A percentile compares a stretch with the other conserved stretches of the same genome.
Evolutionary conservation across 2,329 filamentous ascomycete species (phyloP).

Genomic region (Trichoderma arundinaceum): DNA sequence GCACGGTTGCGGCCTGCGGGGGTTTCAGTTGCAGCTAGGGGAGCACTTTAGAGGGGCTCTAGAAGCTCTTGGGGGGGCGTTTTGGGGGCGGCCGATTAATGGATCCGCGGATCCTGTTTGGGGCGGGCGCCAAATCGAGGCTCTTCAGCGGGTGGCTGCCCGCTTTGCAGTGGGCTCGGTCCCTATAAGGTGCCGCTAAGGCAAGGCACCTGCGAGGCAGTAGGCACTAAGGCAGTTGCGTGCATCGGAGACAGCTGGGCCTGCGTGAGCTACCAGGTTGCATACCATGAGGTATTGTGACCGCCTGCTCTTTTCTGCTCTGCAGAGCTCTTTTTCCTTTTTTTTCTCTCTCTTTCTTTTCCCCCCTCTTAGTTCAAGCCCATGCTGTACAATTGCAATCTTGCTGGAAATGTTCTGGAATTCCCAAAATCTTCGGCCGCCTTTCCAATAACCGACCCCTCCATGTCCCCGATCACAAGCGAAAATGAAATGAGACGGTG

Average conservation of each 20-base stretch:
- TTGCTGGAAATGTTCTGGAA: background rate
- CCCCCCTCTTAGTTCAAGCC: background rate
- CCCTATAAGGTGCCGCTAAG: no score
- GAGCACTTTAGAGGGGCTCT: background rate
- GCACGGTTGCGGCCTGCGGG: background rate
- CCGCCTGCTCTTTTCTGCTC: no score
- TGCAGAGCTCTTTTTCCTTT: no score
- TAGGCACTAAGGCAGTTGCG: no score
- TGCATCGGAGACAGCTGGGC: no score
- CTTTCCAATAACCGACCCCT: background rate
- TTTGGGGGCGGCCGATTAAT: background rate
- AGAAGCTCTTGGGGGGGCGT: conserved; percentile 5
- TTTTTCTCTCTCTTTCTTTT: background rate
- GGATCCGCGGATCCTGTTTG: conserved; percentile 4
- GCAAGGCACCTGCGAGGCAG: no score
- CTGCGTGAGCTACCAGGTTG: no score
- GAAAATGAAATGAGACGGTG: conserved; percentile 26
- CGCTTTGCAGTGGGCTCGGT: no score
- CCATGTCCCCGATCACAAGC: conserved; percentile 3
- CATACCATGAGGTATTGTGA: no score
- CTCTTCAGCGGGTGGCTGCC: background rate
- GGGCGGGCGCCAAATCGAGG: background rate
- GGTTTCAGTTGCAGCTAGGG: conserved; percentile 1
- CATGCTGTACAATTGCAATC: background rate
- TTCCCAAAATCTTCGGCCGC: background rate